Evolutionary conservation across 768 basidiomycete genomes (phyloP).

Genomic region (Sarcodon sp.): DNA sequence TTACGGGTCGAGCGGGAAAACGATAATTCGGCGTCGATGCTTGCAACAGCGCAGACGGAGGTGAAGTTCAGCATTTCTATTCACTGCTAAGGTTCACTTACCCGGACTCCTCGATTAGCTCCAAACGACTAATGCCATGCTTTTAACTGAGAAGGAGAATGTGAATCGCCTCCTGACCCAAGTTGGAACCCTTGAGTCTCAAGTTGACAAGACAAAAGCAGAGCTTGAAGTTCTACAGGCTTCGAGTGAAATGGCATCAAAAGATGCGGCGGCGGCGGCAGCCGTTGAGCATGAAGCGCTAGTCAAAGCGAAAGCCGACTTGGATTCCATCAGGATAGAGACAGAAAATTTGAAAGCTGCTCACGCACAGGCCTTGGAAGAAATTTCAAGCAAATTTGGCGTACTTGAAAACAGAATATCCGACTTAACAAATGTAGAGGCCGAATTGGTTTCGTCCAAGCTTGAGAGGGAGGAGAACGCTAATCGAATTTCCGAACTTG

Average conservation of each 20-base stretch:
- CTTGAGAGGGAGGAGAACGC: constrained; percentile 59
- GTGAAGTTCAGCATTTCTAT: constrained; percentile 19
- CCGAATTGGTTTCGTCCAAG: constrained; percentile 40
- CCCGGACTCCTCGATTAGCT: constrained; percentile 26
- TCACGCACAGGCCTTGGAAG: constrained; percentile 36
- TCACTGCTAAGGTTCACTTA: background rate
- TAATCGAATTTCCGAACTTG: constrained; percentile 64
- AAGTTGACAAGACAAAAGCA: constrained; percentile 36
- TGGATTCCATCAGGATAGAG: constrained; percentile 43
- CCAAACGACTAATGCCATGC: constrained; percentile 28
- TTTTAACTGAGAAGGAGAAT: constrained; percentile 27
- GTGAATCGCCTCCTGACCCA: constrained; percentile 37
- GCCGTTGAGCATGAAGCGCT: constrained; percentile 52
- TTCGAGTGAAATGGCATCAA: constrained; percentile 28
- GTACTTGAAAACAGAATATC: constrained; percentile 34
- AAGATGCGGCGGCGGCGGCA: constrained; percentile 35
- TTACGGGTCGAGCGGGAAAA: constrained; percentile 15
- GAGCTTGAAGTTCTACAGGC: constrained; percentile 37
- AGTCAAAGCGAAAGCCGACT: constrained; percentile 47
- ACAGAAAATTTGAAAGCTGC: constrained; percentile 33
- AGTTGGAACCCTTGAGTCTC: constrained; percentile 35
- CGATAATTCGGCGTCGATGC: constrained; percentile 14
- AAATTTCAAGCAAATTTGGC: constrained; percentile 28
- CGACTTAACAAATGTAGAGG: constrained; percentile 27
- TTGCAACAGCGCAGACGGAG: constrained; percentile 33